These are phyloP conservation scores for Yamadazyma akitaensis DNA, from an alignment of 805 yeast genomes.

Conservation along the genomic window DNA sequence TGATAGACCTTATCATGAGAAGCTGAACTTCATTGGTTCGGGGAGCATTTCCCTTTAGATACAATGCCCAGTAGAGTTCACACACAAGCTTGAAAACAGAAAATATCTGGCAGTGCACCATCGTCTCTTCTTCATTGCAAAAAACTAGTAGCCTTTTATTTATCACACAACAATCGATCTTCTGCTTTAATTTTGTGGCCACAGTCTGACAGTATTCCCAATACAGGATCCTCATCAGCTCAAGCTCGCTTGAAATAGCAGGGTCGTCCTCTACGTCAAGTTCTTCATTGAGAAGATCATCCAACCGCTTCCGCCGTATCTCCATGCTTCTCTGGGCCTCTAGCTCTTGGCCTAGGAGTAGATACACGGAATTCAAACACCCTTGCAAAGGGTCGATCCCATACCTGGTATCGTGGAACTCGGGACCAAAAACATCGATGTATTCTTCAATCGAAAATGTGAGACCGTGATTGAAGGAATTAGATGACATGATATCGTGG, in stretches of 20 bases:
- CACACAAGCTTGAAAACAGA: constrained; percentile 2
- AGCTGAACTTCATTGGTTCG: not conserved
- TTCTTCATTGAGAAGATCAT: not conserved
- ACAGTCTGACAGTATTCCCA: not conserved
- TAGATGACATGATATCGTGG: constrained; percentile 20
- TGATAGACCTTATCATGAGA: not conserved
- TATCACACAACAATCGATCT: not conserved
- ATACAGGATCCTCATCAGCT: constrained; percentile 1
- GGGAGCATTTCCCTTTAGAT: constrained; percentile 1
- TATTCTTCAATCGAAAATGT: constrained; percentile 15
- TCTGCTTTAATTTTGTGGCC: not conserved
- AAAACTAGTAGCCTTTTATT: not conserved
- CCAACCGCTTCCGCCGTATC: not conserved
- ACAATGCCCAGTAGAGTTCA: not conserved
- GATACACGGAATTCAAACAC: constrained; percentile 16
- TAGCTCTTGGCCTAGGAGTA: constrained; percentile 17
- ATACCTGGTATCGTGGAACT: constrained; percentile 14
- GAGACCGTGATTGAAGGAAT: constrained; percentile 14
- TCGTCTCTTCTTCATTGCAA: not conserved
- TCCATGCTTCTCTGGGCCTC: not conserved
- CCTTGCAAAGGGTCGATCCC: constrained; percentile 25
- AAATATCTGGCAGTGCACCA: not conserved
- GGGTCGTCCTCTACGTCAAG: not conserved
- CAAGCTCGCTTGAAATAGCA: not conserved
- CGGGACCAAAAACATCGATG: constrained; percentile 9